Conservation (phyloP, 441 rosid genomes). For the Erodium chrysanthum region DNA sequence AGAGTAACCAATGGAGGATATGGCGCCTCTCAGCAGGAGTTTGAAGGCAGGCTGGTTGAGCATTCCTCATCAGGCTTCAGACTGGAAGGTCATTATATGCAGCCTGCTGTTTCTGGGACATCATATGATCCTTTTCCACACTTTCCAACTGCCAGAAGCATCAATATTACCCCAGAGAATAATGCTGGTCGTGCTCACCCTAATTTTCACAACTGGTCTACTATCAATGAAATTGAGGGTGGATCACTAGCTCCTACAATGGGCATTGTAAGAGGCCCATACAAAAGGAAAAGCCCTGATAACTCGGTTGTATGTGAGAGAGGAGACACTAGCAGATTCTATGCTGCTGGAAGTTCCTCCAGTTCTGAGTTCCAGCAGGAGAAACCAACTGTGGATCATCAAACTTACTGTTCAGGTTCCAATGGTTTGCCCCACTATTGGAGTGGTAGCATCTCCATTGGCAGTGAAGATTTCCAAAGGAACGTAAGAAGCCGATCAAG, state of each 20-base stretch:
- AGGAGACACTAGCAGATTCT: constrained; percentile 20
- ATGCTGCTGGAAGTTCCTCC: constrained; percentile 29
- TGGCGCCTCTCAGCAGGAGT: constrained; percentile 12
- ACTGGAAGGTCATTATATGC: constrained; percentile 16
- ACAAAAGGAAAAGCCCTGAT: constrained; percentile 23
- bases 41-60: constrained; percentile 15
- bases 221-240: constrained; percentile 20
- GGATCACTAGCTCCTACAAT: constrained; percentile 17
- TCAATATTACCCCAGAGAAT: constrained; percentile 16
- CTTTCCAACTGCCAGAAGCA: constrained; percentile 20
- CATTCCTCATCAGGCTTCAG: constrained; percentile 19
- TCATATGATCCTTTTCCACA: constrained; percentile 16
- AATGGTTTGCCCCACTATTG: constrained; percentile 19
- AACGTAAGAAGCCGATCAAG: constrained; percentile 26
- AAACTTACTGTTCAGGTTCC: constrained; percentile 17
- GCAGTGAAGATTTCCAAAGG: constrained; percentile 21
- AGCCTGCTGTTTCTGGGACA: constrained; percentile 16
- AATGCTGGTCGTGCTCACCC: constrained; percentile 17
- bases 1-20: constrained; percentile 13
- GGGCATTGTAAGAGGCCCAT: constrained; percentile 19
- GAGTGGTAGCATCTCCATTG: constrained; percentile 12
- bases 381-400: constrained; percentile 18
- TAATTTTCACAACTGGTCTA: constrained; percentile 10
- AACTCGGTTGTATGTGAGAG: constrained; percentile 14
- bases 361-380: constrained; percentile 17